phyloP scores from a whole-genome alignment of 1,284 basidiomycete species.

The Ustilago vetiveriae region DNA sequence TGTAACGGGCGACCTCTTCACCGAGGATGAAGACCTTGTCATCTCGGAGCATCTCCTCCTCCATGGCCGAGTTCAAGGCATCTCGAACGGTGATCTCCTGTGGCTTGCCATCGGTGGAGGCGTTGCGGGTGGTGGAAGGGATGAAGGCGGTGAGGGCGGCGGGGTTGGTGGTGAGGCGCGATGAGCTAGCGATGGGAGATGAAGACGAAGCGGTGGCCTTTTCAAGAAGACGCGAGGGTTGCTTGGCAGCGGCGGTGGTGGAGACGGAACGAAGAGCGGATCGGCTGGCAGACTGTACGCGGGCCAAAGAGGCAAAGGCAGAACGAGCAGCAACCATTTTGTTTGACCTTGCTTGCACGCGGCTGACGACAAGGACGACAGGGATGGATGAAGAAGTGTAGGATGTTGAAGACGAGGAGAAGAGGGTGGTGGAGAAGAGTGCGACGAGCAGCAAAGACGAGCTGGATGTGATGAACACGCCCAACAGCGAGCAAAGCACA shows the following conservation, averaged over 20 bases:
- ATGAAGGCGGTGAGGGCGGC: slow-evolving; percentile 46
- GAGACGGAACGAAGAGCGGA: slow-evolving; percentile 34
- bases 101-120: slow-evolving; percentile 51
- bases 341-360: background rate
- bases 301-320: slow-evolving; percentile 48
- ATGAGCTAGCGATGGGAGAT: slow-evolving; percentile 40
- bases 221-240: slow-evolving; percentile 42
- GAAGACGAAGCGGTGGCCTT: slow-evolving; percentile 13
- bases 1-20: slow-evolving; percentile 98
- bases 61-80: slow-evolving; percentile 96
- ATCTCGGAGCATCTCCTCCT: slow-evolving; percentile 98
- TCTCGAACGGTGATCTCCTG: slow-evolving; percentile 95
- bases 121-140: slow-evolving; percentile 48
- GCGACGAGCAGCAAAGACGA: too few relatives aligned
- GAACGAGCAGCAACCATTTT: slow-evolving; percentile 45
- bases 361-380: background rate
- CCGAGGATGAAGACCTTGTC: slow-evolving; percentile 94
- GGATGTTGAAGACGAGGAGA: too few relatives aligned
- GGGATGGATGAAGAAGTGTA: slow-evolving; percentile 7
- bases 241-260: slow-evolving; percentile 38
- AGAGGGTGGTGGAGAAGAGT: too few relatives aligned
- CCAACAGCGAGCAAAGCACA: too few relatives aligned
- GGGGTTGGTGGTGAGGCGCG: slow-evolving; percentile 45
- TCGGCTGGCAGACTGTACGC: slow-evolving; percentile 29
- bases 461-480: too few relatives aligned